A percentile compares a stretch with the other conserved stretches of the same genome.
phyloP scores from a whole-genome alignment of 257 asterid species.

The Przewalskia tangutica region DNA sequence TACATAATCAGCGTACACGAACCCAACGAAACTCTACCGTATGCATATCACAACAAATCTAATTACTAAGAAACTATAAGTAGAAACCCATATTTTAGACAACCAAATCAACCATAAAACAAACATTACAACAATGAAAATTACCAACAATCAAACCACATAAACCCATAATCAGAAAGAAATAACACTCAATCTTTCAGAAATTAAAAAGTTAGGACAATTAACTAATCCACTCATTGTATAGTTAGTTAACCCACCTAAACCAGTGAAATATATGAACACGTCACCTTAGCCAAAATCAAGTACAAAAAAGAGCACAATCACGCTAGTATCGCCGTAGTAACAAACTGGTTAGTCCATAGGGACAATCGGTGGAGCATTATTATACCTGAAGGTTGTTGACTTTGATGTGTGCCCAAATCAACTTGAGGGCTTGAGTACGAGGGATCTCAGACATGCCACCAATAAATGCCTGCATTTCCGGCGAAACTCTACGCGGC shows the following conservation, averaged over 20 bases:
- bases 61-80: neutral
- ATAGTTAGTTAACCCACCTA: neutral
- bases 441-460: slow-evolving; percentile 74
- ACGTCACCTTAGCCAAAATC: neutral
- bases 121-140: neutral
- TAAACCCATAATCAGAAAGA: neutral
- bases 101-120: neutral
- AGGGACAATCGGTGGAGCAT: neutral
- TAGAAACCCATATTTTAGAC: neutral
- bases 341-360: neutral
- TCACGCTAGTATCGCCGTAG: neutral
- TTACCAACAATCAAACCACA: neutral
- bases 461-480: slow-evolving; percentile 84
- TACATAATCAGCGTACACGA: too few relatives aligned
- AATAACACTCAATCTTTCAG: neutral
- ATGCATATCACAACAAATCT: neutral
- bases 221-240: neutral
- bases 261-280: neutral
- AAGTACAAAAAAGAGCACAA: neutral
- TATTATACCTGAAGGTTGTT: slow-evolving; percentile 67
- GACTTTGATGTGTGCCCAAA: slow-evolving; percentile 76
- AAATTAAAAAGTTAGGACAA: neutral
- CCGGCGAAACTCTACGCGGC: slow-evolving; percentile 73
- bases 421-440: slow-evolving; percentile 58
- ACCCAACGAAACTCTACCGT: too few relatives aligned